A percentile compares a stretch with the other conserved stretches of the same genome.
Evolutionary conservation across 352 stramenopile species (phyloP).

Genomic region (Pythium volutum): DNA sequence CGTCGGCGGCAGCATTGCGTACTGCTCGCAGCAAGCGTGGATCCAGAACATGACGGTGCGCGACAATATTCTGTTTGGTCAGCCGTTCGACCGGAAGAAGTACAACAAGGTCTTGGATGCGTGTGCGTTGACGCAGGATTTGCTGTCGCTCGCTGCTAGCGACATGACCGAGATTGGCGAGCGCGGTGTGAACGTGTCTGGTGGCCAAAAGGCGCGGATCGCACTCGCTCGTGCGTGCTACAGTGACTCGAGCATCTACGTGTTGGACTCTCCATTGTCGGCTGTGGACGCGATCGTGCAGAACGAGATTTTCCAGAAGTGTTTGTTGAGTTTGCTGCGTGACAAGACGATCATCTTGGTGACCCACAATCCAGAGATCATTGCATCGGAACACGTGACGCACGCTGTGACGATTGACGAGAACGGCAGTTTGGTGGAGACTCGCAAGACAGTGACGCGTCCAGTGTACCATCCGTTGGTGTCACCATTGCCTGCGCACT

Average conservation of each 20-base stretch:
- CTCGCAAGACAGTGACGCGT: neutral
- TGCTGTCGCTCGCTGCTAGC: conserved; percentile 72
- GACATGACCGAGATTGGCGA: conserved; percentile 62
- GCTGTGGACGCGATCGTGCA: conserved; percentile 92
- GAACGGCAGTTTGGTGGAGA: neutral
- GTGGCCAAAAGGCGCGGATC: conserved; percentile 50
- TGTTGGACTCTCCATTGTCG: conserved; percentile 88
- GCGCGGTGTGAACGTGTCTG: conserved; percentile 48
- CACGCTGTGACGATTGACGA: neutral
- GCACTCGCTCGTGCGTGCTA: conserved; percentile 56
- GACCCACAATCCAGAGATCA: conserved; percentile 65
- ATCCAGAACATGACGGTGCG: conserved; percentile 88
- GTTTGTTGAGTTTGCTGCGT: conserved; percentile 54
- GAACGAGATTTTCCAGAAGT: conserved; percentile 86
- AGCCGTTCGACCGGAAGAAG: conserved; percentile 47
- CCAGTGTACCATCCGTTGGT: no score
- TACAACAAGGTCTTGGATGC: conserved; percentile 79
- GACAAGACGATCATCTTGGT: conserved; percentile 71
- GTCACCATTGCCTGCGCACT: neutral
- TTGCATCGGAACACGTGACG: conserved; percentile 51
- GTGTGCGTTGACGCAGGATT: conserved; percentile 74
- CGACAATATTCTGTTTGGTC: conserved; percentile 95
- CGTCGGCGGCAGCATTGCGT: neutral
- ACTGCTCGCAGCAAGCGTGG: neutral
- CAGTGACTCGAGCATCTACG: conserved; percentile 43